Evolutionary conservation across 768 basidiomycete species (phyloP).

Genomic region (Lentinula boryana): DNA sequence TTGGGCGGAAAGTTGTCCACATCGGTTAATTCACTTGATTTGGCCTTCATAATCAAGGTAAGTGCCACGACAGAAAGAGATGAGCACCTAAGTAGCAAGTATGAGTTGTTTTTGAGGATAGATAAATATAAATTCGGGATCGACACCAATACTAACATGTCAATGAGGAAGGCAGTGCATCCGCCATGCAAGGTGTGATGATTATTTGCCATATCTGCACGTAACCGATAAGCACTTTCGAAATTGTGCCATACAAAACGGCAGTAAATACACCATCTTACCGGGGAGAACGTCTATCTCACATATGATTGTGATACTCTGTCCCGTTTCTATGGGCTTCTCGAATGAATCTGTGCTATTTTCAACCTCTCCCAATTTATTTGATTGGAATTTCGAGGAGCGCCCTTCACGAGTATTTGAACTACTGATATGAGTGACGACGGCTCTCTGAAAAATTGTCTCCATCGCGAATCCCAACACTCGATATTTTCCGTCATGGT

Average conservation of each 20-base stretch:
- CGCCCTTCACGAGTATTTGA: background rate
- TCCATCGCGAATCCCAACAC: slow-evolving; percentile 1
- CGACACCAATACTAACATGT: background rate
- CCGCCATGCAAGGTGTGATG: background rate
- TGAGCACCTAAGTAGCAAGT: background rate
- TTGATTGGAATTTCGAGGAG: too few species aligned
- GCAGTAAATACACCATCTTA: background rate
- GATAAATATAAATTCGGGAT: background rate
- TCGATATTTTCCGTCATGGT: background rate
- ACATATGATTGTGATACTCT: background rate
- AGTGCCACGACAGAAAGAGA: background rate
- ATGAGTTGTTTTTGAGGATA: background rate
- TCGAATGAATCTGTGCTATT: too few species aligned
- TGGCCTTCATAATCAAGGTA: background rate
- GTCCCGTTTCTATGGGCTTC: background rate
- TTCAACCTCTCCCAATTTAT: too few species aligned
- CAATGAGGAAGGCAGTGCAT: background rate
- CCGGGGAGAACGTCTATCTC: background rate
- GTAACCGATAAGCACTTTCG: background rate
- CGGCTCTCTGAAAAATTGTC: background rate
- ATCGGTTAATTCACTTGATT: too few species aligned
- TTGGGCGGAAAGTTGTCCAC: background rate
- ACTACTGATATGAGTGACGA: background rate
- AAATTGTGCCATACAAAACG: background rate
- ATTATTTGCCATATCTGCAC: slow-evolving; percentile 1